Percentiles rank a stretch among this genome's conserved stretches.
phyloP scores from a whole-genome alignment of 306 rosid genomes.

The Prunus mume region DNA sequence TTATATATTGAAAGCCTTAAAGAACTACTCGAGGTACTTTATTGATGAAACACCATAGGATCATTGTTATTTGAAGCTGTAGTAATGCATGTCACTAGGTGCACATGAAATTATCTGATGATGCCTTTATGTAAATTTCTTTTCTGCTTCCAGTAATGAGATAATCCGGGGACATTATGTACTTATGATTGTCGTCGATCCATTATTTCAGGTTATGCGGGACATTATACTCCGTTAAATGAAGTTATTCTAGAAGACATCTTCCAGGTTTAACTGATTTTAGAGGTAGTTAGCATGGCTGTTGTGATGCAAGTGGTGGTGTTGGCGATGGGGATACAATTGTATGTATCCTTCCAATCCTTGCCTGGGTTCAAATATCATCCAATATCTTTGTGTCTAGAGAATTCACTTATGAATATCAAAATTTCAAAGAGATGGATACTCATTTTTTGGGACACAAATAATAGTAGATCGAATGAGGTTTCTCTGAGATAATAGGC shows the following conservation, averaged over 20 bases:
- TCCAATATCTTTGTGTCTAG: not conserved
- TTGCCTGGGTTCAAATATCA: conserved; percentile 12
- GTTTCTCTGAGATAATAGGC: not conserved
- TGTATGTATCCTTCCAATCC: conserved; percentile 42
- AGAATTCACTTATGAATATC: not conserved
- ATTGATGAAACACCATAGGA: conserved; percentile 13
- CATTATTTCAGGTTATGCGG: conserved; percentile 56
- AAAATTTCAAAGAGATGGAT: not conserved
- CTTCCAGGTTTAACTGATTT: conserved; percentile 88
- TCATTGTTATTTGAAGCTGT: conserved; percentile 17
- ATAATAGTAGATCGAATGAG: not conserved
- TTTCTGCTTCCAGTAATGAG: not conserved
- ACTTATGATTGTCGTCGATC: not conserved
- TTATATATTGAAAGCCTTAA: conserved; percentile 49
- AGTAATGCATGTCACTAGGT: not conserved
- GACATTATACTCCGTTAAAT: conserved; percentile 44
- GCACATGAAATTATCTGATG: not conserved
- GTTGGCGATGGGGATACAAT: conserved; percentile 83
- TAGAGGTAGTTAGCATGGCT: conserved; percentile 84
- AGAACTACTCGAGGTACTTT: conserved; percentile 69
- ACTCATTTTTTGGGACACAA: conserved; percentile 3
- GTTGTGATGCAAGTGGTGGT: conserved; percentile 92
- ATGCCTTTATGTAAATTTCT: not conserved
- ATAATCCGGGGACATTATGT: not conserved
- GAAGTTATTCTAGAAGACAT: conserved; percentile 69